Evolutionary conservation across 192 early-diverging fungal genomes (phyloP).

Genomic region (Geosiphon pyriformis): DNA sequence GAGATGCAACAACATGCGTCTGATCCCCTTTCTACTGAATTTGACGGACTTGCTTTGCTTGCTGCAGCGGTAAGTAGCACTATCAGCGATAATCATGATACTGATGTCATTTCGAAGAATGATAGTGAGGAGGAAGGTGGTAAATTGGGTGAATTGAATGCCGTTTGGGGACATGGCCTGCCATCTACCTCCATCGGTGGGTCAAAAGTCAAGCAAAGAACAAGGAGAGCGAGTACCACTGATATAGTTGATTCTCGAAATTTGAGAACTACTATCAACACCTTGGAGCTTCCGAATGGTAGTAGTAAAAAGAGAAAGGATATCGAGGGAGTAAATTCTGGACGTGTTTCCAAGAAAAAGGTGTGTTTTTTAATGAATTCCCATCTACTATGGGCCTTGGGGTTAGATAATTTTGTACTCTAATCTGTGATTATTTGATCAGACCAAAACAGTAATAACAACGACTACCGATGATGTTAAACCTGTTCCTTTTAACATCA

Average conservation of each 20-base stretch:
- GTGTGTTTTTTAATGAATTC: neutral
- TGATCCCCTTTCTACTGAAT: too few species aligned
- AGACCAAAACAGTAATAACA: constrained; percentile 9
- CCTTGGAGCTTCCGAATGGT: neutral
- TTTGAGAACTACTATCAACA: neutral
- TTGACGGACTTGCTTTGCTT: neutral
- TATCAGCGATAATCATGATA: neutral
- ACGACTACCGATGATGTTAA: neutral
- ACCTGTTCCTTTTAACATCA: constrained; percentile 16
- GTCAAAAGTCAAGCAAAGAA: neutral
- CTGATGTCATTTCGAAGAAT: neutral
- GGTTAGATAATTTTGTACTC: neutral
- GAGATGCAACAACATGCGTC: neutral
- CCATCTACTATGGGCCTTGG: neutral
- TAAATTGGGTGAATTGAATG: constrained; percentile 11
- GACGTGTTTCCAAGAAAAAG: neutral
- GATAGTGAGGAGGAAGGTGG: constrained; percentile 7
- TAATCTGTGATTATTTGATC: neutral
- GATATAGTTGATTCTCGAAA: constrained; percentile 7
- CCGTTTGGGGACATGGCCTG: constrained; percentile 3
- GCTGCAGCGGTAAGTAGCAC: neutral
- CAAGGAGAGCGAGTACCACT: constrained; percentile 23
- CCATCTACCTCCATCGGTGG: neutral
- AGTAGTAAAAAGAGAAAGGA: constrained; percentile 14
- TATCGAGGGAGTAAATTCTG: constrained; percentile 1